Evolutionary conservation across 345 rosid species (phyloP), one percentile per base, ranked within the genome.

Genomic region (Combretum micranthum): DNA sequence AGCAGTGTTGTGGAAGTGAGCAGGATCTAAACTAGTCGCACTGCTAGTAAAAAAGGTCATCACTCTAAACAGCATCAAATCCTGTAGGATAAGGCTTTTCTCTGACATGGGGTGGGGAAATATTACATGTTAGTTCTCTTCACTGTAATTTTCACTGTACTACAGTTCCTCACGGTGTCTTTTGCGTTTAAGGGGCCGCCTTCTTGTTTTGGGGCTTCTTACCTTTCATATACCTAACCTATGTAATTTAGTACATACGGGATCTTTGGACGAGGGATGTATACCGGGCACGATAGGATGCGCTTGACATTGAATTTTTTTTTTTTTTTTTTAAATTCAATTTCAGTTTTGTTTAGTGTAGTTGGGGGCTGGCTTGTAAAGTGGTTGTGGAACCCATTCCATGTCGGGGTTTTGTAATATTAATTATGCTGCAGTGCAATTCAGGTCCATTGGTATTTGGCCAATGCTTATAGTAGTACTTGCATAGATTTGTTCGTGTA

Each of bases 241-340:
- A 32, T 74, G 81, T 78, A 81, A 73, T 76, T 63, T 78, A 73
- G 55, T 75, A 69, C 63, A 75, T 81, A 77, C 50, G 68, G 61
- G 67, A 79, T 63, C 74, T 81, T 81, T 76, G 76, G 42, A 54
- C 44, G 47, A 60, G 69, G 69, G 68, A 56, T 78, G 73, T 69
- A 64, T 69, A 69, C 73, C 23, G 64, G 73, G 80, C 71, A 67
- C 64, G 10, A 32, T 32, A 32, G 39, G 39, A 5, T 32, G 39
- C 63, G 68, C 44, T 55, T 62, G 66, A 61, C 19, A 56, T 62
- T 57, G 50, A 57, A 47, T 52, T 22, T 15, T 57, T 52, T 59
- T 61, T 55, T 59, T 57, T 64, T 57, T 25, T 43, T 5, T 44
- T 49, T 48, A 20, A 6, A 15, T 25, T 20, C 11, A 43, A 42